phyloP scores from a whole-genome alignment of 805 yeast species.

The Saccharomycopsis malanga region DNA sequence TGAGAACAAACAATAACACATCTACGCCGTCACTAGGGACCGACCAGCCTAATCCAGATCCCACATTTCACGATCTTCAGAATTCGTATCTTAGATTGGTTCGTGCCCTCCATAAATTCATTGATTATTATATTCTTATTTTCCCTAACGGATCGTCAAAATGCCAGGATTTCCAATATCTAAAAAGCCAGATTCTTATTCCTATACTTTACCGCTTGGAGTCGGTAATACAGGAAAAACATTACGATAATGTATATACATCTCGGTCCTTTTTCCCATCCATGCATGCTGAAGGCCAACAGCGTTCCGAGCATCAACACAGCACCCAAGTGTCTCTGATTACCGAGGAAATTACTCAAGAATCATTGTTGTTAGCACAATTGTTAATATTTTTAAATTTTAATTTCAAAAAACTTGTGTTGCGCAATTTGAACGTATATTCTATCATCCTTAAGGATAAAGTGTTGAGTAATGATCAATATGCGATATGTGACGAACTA shows the following conservation, averaged over 20 bases:
- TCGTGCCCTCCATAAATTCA: background rate
- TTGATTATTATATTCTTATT: slow-evolving; percentile 11
- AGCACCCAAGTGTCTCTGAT: background rate
- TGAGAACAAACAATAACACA: no score
- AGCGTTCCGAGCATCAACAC: background rate
- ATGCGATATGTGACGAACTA: slow-evolving; percentile 5
- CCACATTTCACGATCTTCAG: background rate
- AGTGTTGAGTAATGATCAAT: slow-evolving; percentile 2
- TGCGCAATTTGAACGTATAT: slow-evolving; percentile 1
- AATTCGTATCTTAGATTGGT: slow-evolving; percentile 1
- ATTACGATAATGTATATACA: no score
- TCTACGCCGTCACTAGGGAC: no score
- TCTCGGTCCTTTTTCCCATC: background rate
- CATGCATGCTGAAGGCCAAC: background rate
- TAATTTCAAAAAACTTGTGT: slow-evolving; percentile 9
- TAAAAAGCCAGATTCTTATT: background rate
- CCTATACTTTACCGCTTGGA: background rate
- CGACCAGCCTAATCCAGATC: no score
- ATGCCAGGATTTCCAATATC: slow-evolving; percentile 4
- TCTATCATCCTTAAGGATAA: slow-evolving; percentile 6
- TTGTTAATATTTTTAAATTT: background rate
- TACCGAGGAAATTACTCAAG: background rate
- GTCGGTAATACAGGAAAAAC: background rate
- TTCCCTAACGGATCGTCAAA: slow-evolving; percentile 11
- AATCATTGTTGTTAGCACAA: background rate